Percentiles rank a stretch among this genome's conserved stretches.
phyloP scores from a whole-genome alignment of 2,329 filamentous ascomycete genomes.

The Rhinocladiella similis region DNA sequence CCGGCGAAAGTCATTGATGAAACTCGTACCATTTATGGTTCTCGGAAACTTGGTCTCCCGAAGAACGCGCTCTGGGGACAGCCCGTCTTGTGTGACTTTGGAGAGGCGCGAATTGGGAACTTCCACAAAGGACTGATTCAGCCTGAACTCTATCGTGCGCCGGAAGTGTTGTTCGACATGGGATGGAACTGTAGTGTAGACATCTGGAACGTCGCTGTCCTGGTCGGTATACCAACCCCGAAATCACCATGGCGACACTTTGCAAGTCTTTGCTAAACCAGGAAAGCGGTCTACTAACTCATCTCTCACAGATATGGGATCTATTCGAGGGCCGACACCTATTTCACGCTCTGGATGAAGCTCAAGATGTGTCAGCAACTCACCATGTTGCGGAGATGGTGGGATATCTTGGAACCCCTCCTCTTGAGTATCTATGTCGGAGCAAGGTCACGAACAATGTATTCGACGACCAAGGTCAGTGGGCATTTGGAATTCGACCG shows the following conservation, averaged over 20 bases:
- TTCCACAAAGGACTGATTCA: conserved; percentile 28
- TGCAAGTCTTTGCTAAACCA: background rate
- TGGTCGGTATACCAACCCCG: conserved; percentile 22
- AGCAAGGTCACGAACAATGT: background rate
- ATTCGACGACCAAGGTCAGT: background rate
- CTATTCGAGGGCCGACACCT: conserved; percentile 6
- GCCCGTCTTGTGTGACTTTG: conserved; percentile 35
- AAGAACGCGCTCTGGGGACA: conserved; percentile 18
- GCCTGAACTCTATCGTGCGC: conserved; percentile 33
- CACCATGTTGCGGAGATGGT: conserved; percentile 15
- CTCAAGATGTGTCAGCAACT: background rate
- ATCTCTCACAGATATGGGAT: background rate
- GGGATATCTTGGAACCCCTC: background rate
- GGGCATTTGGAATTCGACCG: conserved; percentile 13
- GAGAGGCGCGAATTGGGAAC: conserved; percentile 28
- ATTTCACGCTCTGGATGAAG: conserved; percentile 5
- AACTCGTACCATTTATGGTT: conserved; percentile 32
- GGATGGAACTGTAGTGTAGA: conserved; percentile 32
- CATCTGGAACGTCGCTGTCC: conserved; percentile 34
- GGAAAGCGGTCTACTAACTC: too few relatives aligned
- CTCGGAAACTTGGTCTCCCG: conserved; percentile 22
- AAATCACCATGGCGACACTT: background rate
- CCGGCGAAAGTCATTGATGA: conserved; percentile 32
- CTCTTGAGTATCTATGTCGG: background rate
- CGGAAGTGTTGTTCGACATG: conserved; percentile 35